phyloP scores from a whole-genome alignment of 2,329 filamentous ascomycete species.

The Aureobasidium musti region DNA sequence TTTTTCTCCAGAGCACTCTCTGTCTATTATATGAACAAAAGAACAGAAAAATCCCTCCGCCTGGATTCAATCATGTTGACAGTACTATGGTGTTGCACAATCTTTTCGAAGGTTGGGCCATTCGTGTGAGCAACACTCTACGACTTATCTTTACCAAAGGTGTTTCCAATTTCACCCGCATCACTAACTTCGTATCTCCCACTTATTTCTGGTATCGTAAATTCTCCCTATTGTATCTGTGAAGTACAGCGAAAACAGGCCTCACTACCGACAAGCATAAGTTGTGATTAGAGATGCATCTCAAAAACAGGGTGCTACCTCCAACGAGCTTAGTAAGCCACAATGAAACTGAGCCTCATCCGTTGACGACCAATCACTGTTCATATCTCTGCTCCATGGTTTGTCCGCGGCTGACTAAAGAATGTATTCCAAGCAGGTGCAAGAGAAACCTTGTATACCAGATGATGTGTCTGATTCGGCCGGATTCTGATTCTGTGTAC shows the following conservation, averaged over 20 bases:
- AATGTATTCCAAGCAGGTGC: too few species aligned
- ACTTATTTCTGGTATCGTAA: too few species aligned
- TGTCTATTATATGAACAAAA: background rate
- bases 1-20: background rate
- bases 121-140: too few species aligned
- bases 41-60: background rate
- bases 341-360: background rate
- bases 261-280: background rate
- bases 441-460: background rate
- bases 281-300: background rate
- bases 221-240: too few species aligned
- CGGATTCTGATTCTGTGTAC: conserved; percentile 4
- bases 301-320: background rate
- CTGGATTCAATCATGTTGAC: background rate
- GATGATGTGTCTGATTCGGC: background rate
- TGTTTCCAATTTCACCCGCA: too few species aligned
- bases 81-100: background rate
- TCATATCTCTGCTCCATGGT: background rate
- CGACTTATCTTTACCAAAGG: too few species aligned
- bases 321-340: background rate
- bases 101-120: too few species aligned
- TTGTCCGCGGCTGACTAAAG: background rate
- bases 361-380: background rate
- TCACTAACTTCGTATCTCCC: too few species aligned
- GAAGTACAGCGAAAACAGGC: background rate